Evolutionary conservation across 78 protist species (phyloP).

Genomic region (Reticulomyxa filosa): DNA sequence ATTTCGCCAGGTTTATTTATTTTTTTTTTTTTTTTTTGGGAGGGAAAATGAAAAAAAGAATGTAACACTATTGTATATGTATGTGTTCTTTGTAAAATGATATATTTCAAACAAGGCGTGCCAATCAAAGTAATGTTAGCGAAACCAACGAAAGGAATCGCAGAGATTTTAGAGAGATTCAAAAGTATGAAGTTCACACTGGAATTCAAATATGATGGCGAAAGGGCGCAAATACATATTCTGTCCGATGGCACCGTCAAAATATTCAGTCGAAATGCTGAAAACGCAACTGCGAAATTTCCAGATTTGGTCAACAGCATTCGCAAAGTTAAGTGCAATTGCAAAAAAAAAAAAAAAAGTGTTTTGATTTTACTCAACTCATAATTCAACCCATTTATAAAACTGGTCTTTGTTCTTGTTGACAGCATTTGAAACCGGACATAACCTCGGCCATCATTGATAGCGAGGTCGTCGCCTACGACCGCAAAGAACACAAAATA

Average conservation of each 20-base stretch:
- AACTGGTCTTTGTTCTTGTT: too few relatives aligned
- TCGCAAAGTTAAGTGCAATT: not conserved
- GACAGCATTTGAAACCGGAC: too few relatives aligned
- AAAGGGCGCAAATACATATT: conserved; percentile 20
- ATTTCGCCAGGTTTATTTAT: conserved; percentile 13
- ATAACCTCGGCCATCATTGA: conserved; percentile 23
- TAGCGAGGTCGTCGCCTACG: conserved; percentile 80
- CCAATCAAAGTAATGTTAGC: conserved; percentile 79
- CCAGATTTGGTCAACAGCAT: conserved; percentile 38
- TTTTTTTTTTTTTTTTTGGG: too few relatives aligned
- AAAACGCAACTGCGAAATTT: conserved; percentile 68
- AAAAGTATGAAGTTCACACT: conserved; percentile 45
- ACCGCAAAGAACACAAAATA: conserved; percentile 27
- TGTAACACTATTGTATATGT: too few relatives aligned
- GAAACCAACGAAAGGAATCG: conserved; percentile 56
- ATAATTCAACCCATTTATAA: too few relatives aligned
- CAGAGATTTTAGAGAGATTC: conserved; percentile 17
- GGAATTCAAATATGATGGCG: conserved; percentile 95
- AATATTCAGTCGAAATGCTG: conserved; percentile 75
- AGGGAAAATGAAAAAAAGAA: too few relatives aligned
- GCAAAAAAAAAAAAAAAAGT: too few relatives aligned
- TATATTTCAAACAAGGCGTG: too few relatives aligned
- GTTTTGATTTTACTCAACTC: too few relatives aligned
- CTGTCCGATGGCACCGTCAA: conserved; percentile 22
- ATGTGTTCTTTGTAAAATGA: too few relatives aligned